These are phyloP conservation scores for Fusarium bactridioides DNA, from an alignment of 2,329 filamentous ascomycete genomes.

Conservation along the genomic window DNA sequence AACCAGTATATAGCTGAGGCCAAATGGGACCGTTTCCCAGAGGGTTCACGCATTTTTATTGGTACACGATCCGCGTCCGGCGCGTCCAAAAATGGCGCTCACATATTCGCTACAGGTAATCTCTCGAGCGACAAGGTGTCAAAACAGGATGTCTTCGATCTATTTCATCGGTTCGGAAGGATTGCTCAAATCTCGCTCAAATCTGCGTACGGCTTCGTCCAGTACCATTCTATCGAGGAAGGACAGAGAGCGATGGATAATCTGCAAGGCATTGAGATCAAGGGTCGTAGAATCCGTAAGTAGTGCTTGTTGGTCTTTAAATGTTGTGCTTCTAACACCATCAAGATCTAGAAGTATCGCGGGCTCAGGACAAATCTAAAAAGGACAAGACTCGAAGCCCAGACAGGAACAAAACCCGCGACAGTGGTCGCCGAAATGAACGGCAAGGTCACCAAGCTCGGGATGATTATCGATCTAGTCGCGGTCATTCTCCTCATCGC, in stretches of 20 bases:
- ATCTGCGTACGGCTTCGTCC: conserved; percentile 95
- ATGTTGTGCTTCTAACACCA: conserved; percentile 2
- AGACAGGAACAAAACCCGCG: conserved; percentile 63
- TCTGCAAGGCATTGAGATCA: conserved; percentile 82
- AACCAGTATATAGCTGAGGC: conserved; percentile 78
- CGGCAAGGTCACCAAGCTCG: conserved; percentile 59
- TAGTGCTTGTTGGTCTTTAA: conserved; percentile 20
- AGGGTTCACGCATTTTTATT: conserved; percentile 81
- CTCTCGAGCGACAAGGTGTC: conserved; percentile 91
- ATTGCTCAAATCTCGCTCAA: conserved; percentile 96
- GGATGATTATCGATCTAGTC: conserved; percentile 71
- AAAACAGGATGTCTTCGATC: conserved; percentile 91
- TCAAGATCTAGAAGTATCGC: conserved; percentile 87
- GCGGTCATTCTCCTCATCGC: conserved; percentile 66
- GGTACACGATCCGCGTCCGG: conserved; percentile 60
- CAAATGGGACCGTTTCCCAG: conserved; percentile 82
- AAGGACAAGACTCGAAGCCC: conserved; percentile 67
- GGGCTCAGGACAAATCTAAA: conserved; percentile 78
- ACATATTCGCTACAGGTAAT: conserved; percentile 69
- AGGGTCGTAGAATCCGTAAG: conserved; percentile 94
- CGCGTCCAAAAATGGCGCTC: conserved; percentile 38
- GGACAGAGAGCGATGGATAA: conserved; percentile 77
- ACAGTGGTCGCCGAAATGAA: conserved; percentile 53
- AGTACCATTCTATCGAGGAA: conserved; percentile 81
- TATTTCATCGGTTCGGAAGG: conserved; percentile 85